Base-by-base conservation (phyloP, 1,284 basidiomycete species). In the Sporisorium reilianum region DNA sequence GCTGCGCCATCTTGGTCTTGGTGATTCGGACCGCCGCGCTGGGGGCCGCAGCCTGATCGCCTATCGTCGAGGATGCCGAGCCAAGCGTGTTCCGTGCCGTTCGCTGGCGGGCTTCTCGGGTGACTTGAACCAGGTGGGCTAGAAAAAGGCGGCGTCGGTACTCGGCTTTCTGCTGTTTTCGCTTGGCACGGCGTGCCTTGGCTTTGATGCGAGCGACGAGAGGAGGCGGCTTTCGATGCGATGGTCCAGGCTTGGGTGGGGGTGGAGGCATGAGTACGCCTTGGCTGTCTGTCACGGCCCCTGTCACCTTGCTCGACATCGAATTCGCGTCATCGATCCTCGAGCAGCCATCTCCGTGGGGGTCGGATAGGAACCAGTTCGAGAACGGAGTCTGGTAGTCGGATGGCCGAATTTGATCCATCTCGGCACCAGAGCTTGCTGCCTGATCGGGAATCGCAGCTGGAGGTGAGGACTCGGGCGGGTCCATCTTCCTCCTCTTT, bases 151-250 rank as follows among this genome's bases (percentile, higher is more conserved):
- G 58, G 20, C 63, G 46, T 42, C 68, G 68, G 42, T 65, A 44
- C 44, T 70, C 67, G 25, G 63, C 68, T 36, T 71, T 71, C 20
- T 64, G 63, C 36, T 65, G 57, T 40, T 71, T 71, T 14, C 68
- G 52, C 22, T 58, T 71, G 6, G 68, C 68, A 7, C 68, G 68
- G 0, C 68, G 58, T 12, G 68, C 68, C 52, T 55, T 62, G 26
- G 68, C 68, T 32, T 59, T 65, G 40, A 62, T 53, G 1, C 68
- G 60, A 1, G 52, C 54, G 1, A 55, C 55, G 28, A 71, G 46
- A 1, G 63, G 63, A 23, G 68, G 68, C 14, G 68, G 68, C 36
- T 55, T 61, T 9, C 58, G 54, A 22, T 50, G 22, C 7, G 68
- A 53, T 28, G 62, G 68, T 12, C 68, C 58, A 0, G 68, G 63